phyloP scores from a whole-genome alignment of 1,284 basidiomycete genomes.

The Coniferiporia weirii region DNA sequence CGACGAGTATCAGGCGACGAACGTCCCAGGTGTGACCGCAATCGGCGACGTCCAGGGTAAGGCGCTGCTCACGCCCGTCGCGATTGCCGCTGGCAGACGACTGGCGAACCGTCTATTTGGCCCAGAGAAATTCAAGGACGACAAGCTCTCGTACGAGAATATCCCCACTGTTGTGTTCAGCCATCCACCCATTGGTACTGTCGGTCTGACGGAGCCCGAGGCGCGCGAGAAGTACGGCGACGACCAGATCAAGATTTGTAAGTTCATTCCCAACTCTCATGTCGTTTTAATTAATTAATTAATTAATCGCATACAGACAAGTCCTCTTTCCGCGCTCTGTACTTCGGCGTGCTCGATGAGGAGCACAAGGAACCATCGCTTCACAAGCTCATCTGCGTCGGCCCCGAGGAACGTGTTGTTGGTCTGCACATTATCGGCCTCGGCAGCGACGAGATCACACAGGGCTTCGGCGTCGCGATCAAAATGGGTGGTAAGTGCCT shows the following conservation, averaged over 20 bases:
- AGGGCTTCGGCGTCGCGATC: slow-evolving; percentile 92
- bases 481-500: slow-evolving; percentile 80
- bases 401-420: slow-evolving; percentile 89
- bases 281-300: too few relatives aligned
- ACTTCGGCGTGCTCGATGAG: slow-evolving; percentile 84
- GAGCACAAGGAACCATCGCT: slow-evolving; percentile 88
- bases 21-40: slow-evolving; percentile 67
- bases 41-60: slow-evolving; percentile 95
- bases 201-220: slow-evolving; percentile 88
- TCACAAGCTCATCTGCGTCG: slow-evolving; percentile 87
- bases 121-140: slow-evolving; percentile 74
- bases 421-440: slow-evolving; percentile 91
- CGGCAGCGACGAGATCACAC: slow-evolving; percentile 89
- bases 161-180: slow-evolving; percentile 95
- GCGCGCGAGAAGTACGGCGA: slow-evolving; percentile 85
- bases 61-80: slow-evolving; percentile 93
- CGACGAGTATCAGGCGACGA: slow-evolving; percentile 89
- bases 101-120: slow-evolving; percentile 91
- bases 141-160: slow-evolving; percentile 87
- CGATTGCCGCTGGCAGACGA: slow-evolving; percentile 91
- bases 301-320: slow-evolving; percentile 40
- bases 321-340: slow-evolving; percentile 77
- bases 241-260: slow-evolving; percentile 77
- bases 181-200: slow-evolving; percentile 89
- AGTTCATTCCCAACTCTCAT: too few relatives aligned